These are phyloP conservation scores for Pseudogymnoascus sp. DNA, from an alignment of 2,329 filamentous ascomycete genomes.

Conservation along the genomic window DNA sequence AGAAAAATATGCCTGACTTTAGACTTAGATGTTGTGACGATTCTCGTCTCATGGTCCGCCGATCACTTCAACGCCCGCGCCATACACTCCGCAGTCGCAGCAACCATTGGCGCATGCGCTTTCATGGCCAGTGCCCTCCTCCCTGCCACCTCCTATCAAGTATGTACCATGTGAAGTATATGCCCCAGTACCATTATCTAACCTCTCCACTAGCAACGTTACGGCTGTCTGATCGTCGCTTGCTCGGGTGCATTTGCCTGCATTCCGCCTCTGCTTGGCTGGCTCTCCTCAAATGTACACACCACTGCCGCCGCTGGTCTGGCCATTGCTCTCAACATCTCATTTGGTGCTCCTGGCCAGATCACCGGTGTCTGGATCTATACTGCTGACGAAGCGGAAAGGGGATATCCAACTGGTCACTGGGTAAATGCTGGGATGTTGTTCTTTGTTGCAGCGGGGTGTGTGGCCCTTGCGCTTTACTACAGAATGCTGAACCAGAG, in stretches of 20 bases:
- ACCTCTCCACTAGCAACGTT: background rate
- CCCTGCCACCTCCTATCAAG: background rate
- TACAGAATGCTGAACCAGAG: background rate
- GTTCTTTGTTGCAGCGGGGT: background rate
- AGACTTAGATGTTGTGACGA: conserved; percentile 32
- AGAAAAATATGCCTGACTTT: background rate
- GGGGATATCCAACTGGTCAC: background rate
- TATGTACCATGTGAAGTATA: background rate
- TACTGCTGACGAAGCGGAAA: background rate
- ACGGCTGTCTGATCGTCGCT: background rate
- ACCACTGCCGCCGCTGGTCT: background rate
- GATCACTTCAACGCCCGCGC: conserved; percentile 53
- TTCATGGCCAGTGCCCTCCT: conserved; percentile 37
- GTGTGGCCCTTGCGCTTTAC: background rate
- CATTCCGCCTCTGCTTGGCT: background rate
- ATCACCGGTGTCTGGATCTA: background rate
- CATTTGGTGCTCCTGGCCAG: background rate
- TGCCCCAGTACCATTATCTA: background rate
- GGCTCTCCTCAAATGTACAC: background rate
- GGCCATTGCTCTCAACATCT: background rate
- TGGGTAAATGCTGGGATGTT: conserved; percentile 2
- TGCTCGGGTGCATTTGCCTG: background rate
- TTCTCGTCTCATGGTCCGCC: conserved; percentile 48
- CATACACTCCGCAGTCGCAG: conserved; percentile 40
- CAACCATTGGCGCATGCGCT: conserved; percentile 43